Evolutionary conservation across 2,329 filamentous ascomycete species (phyloP).

Genomic region (Aspergillus pseudoterreus): DNA sequence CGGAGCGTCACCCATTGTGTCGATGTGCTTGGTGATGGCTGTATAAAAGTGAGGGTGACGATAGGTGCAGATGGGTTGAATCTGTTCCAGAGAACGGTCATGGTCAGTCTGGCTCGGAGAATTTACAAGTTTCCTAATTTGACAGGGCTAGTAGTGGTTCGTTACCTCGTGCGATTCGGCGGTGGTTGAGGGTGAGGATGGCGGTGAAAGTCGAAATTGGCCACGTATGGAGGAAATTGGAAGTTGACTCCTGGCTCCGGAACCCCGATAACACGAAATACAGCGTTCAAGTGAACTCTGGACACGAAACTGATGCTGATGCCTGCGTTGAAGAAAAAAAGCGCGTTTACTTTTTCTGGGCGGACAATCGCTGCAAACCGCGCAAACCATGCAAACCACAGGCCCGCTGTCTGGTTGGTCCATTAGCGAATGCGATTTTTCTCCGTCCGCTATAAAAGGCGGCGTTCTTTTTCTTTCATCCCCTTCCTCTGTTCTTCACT

Average conservation of each 20-base stretch:
- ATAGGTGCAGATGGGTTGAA: background rate
- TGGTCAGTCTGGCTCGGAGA: conserved; percentile 5
- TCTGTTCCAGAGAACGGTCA: background rate
- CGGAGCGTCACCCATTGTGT: conserved; percentile 28
- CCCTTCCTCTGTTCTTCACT: background rate
- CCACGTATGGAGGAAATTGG: background rate
- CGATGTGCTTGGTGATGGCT: background rate
- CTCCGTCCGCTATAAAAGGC: conserved; percentile 29
- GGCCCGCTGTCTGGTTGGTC: conserved; percentile 9
- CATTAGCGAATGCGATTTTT: conserved; percentile 17
- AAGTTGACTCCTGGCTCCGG: too few relatives aligned
- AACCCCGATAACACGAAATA: background rate
- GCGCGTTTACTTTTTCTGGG: conserved; percentile 16
- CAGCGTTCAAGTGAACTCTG: background rate
- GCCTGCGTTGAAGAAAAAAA: conserved; percentile 9
- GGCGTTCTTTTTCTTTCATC: conserved; percentile 54
- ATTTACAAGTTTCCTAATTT: conserved; percentile 10
- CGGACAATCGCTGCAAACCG: conserved; percentile 10
- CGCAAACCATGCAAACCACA: conserved; percentile 14
- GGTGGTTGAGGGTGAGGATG: background rate
- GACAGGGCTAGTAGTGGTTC: conserved; percentile 3
- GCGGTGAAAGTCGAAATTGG: background rate
- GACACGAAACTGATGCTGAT: background rate
- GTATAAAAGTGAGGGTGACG: background rate
- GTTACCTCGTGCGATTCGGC: conserved; percentile 1